Evolutionary conservation across 2,329 filamentous ascomycete species (phyloP).

Genomic region (Escovopsis weberi): DNA sequence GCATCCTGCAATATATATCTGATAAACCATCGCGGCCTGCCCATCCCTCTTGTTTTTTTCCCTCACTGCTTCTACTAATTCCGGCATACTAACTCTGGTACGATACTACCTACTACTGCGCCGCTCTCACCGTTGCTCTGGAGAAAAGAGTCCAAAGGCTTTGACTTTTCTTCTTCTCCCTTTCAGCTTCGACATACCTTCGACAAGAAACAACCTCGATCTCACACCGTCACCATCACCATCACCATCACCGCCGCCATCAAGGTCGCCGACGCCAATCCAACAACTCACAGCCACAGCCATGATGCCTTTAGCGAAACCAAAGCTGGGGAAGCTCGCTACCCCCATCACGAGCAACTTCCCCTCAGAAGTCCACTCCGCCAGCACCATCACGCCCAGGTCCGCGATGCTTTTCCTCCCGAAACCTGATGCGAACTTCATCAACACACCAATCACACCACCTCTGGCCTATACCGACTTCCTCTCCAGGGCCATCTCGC

Average conservation of each 20-base stretch:
- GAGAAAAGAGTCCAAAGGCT: not conserved
- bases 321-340: constrained; percentile 46
- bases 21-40: constrained; percentile 4
- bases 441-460: constrained; percentile 87
- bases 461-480: constrained; percentile 87
- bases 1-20: constrained; percentile 5
- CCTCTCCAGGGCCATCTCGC: constrained; percentile 60
- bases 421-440: constrained; percentile 33
- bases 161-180: not conserved
- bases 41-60: constrained; percentile 5
- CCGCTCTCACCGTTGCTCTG: too few relatives aligned
- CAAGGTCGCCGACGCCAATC: not conserved
- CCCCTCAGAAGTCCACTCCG: constrained; percentile 44
- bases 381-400: constrained; percentile 55
- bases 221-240: not conserved
- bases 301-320: constrained; percentile 38
- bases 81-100: not conserved
- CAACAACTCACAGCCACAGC: constrained; percentile 3
- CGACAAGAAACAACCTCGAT: not conserved
- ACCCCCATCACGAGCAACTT: constrained; percentile 50
- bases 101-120: too few relatives aligned
- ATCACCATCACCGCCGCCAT: constrained; percentile 3
- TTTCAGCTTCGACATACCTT: not conserved
- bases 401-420: constrained; percentile 27
- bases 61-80: not conserved